A percentile compares a stretch with the other conserved stretches of the same genome.
Conservation (phyloP, 352 stramenopile genomes). For the Globisporangium rhizosaccharum region DNA sequence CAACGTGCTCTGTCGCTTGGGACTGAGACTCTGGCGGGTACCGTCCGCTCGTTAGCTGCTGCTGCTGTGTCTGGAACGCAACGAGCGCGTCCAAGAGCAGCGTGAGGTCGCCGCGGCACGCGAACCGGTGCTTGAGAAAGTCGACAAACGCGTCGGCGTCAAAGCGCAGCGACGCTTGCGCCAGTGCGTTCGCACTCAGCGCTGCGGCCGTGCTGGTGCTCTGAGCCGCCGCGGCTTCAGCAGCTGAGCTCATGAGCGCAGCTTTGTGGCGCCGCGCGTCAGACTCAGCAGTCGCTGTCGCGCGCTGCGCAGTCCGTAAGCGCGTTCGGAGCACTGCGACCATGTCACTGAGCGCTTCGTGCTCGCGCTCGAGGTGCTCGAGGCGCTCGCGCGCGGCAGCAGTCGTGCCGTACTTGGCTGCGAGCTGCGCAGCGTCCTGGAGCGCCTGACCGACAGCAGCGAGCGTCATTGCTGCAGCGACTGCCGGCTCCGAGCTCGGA, state of each 20-base stretch:
- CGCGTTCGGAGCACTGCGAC: slow-evolving; percentile 18
- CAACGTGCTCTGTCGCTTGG: slow-evolving; percentile 3
- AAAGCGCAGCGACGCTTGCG: slow-evolving; percentile 4
- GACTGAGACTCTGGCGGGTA: neutral
- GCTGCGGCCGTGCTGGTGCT: neutral
- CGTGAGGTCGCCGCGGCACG: slow-evolving; percentile 25
- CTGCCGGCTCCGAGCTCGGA: neutral
- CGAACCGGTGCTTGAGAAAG: slow-evolving; percentile 27
- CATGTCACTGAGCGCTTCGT: slow-evolving; percentile 17
- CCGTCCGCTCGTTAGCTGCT: neutral
- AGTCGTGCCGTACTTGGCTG: slow-evolving; percentile 27
- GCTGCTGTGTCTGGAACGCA: slow-evolving; percentile 13
- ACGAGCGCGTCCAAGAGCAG: slow-evolving; percentile 22
- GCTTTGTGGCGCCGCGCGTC: slow-evolving; percentile 15
- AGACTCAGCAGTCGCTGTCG: slow-evolving; percentile 17
- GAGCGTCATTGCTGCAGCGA: slow-evolving; percentile 4
- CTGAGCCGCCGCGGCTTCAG: no score
- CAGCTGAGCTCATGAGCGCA: slow-evolving; percentile 2
- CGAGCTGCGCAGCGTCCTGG: slow-evolving; percentile 32
- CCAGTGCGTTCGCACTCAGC: neutral
- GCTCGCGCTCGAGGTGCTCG: slow-evolving; percentile 24
- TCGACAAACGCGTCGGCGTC: slow-evolving; percentile 19
- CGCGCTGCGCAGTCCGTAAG: slow-evolving; percentile 13
- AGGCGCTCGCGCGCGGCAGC: slow-evolving; percentile 20
- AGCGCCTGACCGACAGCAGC: slow-evolving; percentile 19